Conservation (phyloP, 148 eudicot genomes). For the Vaccinium corymbosum region DNA sequence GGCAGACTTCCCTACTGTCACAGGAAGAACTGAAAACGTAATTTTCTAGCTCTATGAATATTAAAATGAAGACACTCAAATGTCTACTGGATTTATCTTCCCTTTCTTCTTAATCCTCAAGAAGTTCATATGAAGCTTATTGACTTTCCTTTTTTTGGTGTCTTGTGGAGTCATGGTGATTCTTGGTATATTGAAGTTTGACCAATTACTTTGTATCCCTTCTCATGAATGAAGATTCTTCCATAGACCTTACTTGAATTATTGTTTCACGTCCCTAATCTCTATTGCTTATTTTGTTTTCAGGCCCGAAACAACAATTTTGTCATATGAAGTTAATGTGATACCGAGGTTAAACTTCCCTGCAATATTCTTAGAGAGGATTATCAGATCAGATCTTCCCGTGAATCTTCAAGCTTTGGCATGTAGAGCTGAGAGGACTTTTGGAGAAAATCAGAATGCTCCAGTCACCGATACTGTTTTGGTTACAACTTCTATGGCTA, state of each 20-base stretch:
- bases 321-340: conserved; percentile 91
- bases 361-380: conserved; percentile 93
- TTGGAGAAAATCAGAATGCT: conserved; percentile 44
- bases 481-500: conserved; percentile 19
- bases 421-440: conserved; percentile 70
- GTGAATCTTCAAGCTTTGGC: conserved; percentile 95
- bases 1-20: neutral
- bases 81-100: neutral
- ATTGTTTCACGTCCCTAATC: neutral
- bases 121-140: neutral
- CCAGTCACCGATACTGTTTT: conserved; percentile 19
- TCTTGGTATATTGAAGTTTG: neutral
- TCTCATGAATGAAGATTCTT: neutral
- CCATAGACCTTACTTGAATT: neutral
- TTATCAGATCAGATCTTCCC: conserved; percentile 93
- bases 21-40: neutral
- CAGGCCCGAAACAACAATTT: conserved; percentile 57
- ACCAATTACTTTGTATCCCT: neutral
- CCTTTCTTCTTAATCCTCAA: neutral
- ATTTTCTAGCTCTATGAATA: neutral
- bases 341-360: conserved; percentile 91
- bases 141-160: neutral
- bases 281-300: neutral
- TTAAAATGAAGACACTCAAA: neutral
- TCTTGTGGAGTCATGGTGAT: neutral